Evolutionary conservation across 2,329 filamentous ascomycete genomes (phyloP).

Genomic region (Hypoxylon sp.): DNA sequence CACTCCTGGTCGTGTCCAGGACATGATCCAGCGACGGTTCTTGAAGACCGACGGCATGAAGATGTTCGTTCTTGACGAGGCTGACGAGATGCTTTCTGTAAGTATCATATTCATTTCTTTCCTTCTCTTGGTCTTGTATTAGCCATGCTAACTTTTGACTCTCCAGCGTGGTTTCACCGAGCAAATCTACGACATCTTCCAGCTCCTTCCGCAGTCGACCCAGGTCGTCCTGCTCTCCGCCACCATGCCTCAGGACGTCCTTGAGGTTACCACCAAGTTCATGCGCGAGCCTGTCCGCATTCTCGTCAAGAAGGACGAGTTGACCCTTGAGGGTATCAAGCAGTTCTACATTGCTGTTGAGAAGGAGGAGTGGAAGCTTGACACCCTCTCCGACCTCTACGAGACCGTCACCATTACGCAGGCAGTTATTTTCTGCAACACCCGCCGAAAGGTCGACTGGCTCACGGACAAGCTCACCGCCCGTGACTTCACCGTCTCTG

Average conservation of each 20-base stretch:
- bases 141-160: conserved; percentile 47
- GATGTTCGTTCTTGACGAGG: conserved; percentile 99
- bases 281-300: conserved; percentile 99
- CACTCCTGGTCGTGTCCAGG: conserved; percentile 96
- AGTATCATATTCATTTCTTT: conserved; percentile 46
- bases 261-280: conserved; percentile 99
- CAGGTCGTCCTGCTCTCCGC: conserved; percentile 98
- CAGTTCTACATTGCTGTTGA: conserved; percentile 99
- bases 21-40: conserved; percentile 99
- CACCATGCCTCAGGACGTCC: conserved; percentile 98
- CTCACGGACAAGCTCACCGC: conserved; percentile 98
- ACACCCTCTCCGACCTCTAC: conserved; percentile 98
- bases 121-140: too few relatives aligned
- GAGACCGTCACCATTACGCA: conserved; percentile 99
- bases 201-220: conserved; percentile 95
- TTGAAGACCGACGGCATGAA: conserved; percentile 98
- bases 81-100: conserved; percentile 97
- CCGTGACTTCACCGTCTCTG: conserved; percentile 98
- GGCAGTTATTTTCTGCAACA: conserved; percentile 99
- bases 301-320: conserved; percentile 99
- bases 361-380: conserved; percentile 99
- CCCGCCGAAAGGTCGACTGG: conserved; percentile 99
- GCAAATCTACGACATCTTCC: conserved; percentile 99
- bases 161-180: conserved; percentile 93
- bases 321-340: conserved; percentile 99